Percentiles rank a stretch among this genome's conserved stretches.
Evolutionary conservation across 2,329 filamentous ascomycete species (phyloP).

Genomic region (Cordyceps fumosorosea): DNA sequence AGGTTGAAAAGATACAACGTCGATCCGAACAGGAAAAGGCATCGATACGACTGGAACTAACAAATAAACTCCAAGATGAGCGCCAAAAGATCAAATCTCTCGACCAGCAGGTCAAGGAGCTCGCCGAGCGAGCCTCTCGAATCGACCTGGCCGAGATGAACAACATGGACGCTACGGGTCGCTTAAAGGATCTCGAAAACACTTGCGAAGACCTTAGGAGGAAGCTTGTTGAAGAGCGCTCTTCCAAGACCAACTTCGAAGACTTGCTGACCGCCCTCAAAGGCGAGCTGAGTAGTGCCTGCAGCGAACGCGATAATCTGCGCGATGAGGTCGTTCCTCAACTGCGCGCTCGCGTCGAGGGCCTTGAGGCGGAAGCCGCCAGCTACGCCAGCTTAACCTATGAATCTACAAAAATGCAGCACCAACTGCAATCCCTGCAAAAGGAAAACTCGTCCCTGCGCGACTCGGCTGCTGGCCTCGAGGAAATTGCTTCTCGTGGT

Average conservation of each 20-base stretch:
- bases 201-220: constrained; percentile 77
- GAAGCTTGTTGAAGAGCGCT: constrained; percentile 75
- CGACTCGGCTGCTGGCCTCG: constrained; percentile 26
- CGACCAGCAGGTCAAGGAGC: constrained; percentile 74
- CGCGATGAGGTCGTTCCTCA: constrained; percentile 82
- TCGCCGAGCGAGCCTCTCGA: constrained; percentile 72
- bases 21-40: constrained; percentile 88
- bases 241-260: constrained; percentile 88
- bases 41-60: constrained; percentile 75
- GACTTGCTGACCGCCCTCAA: constrained; percentile 81
- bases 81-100: constrained; percentile 66
- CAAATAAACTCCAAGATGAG: constrained; percentile 82
- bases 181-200: constrained; percentile 70
- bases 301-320: constrained; percentile 86
- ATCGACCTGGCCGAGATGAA: constrained; percentile 49
- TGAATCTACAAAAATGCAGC: constrained; percentile 77
- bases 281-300: constrained; percentile 71
- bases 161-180: constrained; percentile 48
- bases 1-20: constrained; percentile 76
- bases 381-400: constrained; percentile 69
- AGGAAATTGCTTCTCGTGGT: constrained; percentile 25
- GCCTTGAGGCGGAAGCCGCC: constrained; percentile 66
- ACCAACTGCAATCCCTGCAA: constrained; percentile 69
- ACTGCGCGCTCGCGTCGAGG: constrained; percentile 68
- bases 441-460: constrained; percentile 57